phyloP scores from a whole-genome alignment of 2,329 filamentous ascomycete genomes.

The Colletotrichum endophyticum region DNA sequence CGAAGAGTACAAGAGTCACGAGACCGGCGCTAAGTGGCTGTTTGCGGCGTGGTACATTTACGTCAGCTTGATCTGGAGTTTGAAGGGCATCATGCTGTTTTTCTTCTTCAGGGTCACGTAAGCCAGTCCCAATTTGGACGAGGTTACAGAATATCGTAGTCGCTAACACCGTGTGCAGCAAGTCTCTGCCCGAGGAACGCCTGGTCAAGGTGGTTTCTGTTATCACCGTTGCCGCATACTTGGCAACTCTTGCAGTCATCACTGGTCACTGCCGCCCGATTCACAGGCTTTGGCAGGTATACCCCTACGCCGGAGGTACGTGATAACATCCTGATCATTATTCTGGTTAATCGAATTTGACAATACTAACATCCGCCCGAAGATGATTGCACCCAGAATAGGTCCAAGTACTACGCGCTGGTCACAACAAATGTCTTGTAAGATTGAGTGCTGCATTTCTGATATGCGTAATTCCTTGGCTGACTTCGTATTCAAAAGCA shows the following conservation, averaged over 20 bases:
- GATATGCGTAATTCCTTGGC: neutral
- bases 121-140: neutral
- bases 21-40: slow-evolving; percentile 13
- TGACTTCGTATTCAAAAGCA: neutral
- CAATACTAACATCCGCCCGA: neutral
- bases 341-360: neutral
- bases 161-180: neutral
- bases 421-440: slow-evolving; percentile 9
- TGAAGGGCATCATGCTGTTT: slow-evolving; percentile 17
- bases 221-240: neutral
- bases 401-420: slow-evolving; percentile 12
- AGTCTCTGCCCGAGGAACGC: slow-evolving; percentile 12
- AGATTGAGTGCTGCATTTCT: neutral
- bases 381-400: slow-evolving; percentile 16
- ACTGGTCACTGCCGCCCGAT: slow-evolving; percentile 8
- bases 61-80: slow-evolving; percentile 15
- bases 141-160: neutral
- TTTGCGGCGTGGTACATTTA: slow-evolving; percentile 17
- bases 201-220: slow-evolving; percentile 1
- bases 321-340: rapidly evolving
- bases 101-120: slow-evolving; percentile 16
- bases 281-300: slow-evolving; percentile 10
- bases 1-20: slow-evolving; percentile 10
- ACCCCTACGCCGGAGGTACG: slow-evolving; percentile 7
- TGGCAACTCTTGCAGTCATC: slow-evolving; percentile 5